A percentile compares a stretch with the other conserved stretches of the same genome.
phyloP scores from a whole-genome alignment of 2,329 filamentous ascomycete genomes.

The Fonsecaea monophora region DNA sequence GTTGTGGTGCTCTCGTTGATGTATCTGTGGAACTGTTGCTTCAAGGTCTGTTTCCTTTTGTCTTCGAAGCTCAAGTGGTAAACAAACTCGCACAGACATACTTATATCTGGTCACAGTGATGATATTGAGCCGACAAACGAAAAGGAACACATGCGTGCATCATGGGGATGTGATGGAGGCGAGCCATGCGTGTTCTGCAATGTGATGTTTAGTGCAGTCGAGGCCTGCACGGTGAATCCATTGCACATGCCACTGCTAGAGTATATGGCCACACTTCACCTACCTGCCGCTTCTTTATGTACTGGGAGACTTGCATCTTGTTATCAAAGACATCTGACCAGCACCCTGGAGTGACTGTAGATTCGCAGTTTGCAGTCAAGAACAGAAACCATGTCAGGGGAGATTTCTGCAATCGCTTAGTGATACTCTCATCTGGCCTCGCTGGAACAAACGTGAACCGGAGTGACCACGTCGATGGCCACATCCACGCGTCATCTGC shows the following conservation, averaged over 20 bases:
- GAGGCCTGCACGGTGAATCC: not conserved
- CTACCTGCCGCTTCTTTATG: not conserved
- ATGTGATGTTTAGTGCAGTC: not conserved
- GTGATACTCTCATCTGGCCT: not conserved
- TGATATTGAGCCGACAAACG: too few species aligned
- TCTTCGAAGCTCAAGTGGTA: too few species aligned
- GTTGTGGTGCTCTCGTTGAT: too few species aligned
- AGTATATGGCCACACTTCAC: not conserved
- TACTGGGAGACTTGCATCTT: not conserved
- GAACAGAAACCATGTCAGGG: not conserved
- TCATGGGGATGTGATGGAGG: not conserved
- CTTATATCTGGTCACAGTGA: too few species aligned
- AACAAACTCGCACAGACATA: too few species aligned
- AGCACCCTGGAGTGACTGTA: not conserved
- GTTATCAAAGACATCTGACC: not conserved
- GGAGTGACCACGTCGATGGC: not conserved
- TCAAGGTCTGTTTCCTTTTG: too few species aligned
- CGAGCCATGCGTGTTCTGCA: not conserved
- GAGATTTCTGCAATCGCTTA: not conserved
- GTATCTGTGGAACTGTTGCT: too few species aligned
- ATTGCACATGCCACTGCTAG: not conserved
- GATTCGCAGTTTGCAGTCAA: not conserved
- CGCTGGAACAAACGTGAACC: not conserved
- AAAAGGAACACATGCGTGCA: too few species aligned
- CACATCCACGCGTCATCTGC: not conserved